phyloP scores from a whole-genome alignment of 768 basidiomycete species.

The Tricholoma matsutake region DNA sequence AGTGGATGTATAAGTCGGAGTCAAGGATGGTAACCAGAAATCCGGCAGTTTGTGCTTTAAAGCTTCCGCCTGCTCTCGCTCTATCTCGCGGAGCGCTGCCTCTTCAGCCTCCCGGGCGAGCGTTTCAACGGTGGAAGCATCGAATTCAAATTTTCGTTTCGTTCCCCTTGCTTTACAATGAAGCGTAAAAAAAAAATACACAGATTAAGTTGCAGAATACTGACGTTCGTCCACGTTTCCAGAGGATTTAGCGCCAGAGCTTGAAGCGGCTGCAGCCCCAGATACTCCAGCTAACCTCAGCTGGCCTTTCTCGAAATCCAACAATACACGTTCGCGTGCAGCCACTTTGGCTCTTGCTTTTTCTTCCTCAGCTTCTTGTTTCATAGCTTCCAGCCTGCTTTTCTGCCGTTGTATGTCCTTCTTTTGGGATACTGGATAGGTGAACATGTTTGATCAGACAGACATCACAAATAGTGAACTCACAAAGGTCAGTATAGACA shows the following conservation, averaged over 20 bases:
- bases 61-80: conserved; percentile 81
- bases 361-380: conserved; percentile 79
- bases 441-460: conserved; percentile 6
- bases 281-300: conserved; percentile 57
- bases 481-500: conserved; percentile 79
- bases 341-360: conserved; percentile 61
- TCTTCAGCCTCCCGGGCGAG: conserved; percentile 85
- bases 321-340: conserved; percentile 85
- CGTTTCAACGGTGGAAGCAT: conserved; percentile 63
- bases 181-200: not conserved
- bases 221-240: conserved; percentile 33
- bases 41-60: conserved; percentile 89
- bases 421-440: conserved; percentile 72
- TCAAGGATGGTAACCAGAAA: conserved; percentile 95
- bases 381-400: conserved; percentile 67
- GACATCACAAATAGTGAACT: conserved; percentile 22
- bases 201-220: not conserved
- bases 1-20: conserved; percentile 70
- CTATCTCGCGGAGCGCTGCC: conserved; percentile 77
- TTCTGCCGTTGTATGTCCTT: conserved; percentile 93
- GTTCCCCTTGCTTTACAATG: conserved; percentile 47
- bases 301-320: conserved; percentile 88
- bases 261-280: conserved; percentile 14
- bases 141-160: conserved; percentile 88
- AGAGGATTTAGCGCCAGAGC: conserved; percentile 37